phyloP scores from a whole-genome alignment of 768 basidiomycete species.

The Filobasidium floriforme region DNA sequence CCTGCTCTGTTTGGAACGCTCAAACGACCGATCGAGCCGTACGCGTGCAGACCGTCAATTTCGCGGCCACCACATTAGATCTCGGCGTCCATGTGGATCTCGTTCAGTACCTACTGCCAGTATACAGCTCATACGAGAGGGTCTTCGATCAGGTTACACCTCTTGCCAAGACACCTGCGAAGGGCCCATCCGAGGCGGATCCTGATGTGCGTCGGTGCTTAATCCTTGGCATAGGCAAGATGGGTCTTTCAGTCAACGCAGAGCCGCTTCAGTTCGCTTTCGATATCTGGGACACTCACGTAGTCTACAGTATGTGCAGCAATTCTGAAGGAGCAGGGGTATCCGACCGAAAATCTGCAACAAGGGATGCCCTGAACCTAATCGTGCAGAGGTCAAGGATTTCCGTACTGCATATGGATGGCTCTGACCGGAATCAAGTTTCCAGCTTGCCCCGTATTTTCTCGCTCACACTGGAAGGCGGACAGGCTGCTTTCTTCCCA shows the following conservation, averaged over 20 bases:
- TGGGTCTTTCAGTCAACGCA: slow-evolving; percentile 49
- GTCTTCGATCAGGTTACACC: slow-evolving; percentile 25
- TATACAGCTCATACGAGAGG: slow-evolving; percentile 38
- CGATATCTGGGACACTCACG: not conserved
- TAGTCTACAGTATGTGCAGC: no score
- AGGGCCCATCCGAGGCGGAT: no score
- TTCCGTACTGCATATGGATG: not conserved
- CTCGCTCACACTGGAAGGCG: not conserved
- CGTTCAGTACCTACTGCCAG: not conserved
- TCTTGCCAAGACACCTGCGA: no score
- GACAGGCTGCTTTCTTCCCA: not conserved
- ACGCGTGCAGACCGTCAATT: not conserved
- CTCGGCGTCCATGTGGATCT: not conserved
- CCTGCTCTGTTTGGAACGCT: not conserved
- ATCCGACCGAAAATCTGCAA: no score
- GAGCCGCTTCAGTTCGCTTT: slow-evolving; percentile 4
- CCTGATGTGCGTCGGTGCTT: slow-evolving; percentile 4
- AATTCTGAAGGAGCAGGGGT: no score
- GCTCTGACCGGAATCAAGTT: no score
- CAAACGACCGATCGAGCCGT: not conserved
- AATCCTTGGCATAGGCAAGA: slow-evolving; percentile 44
- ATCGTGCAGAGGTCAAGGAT: not conserved
- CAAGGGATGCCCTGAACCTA: not conserved
- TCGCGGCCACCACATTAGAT: not conserved
- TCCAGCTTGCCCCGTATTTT: not conserved